Conservation (phyloP, 1,284 basidiomycete genomes). For the Clitocybe nebularis region DNA sequence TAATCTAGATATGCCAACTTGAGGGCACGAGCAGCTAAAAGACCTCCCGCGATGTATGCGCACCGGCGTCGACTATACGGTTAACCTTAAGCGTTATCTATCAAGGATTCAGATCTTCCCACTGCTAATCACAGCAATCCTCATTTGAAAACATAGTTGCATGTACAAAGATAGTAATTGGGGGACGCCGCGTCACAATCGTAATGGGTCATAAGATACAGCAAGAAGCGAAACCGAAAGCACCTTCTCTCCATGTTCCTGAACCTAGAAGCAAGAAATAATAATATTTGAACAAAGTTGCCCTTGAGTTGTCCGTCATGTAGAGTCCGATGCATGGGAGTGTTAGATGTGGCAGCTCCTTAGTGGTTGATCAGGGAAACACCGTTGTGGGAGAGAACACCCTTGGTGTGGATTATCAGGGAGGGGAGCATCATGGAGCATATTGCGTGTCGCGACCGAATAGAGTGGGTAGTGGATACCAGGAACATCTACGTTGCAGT, state of each 20-base stretch:
- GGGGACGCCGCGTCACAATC: neutral
- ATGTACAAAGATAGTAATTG: neutral
- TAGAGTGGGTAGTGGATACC: too few relatives aligned
- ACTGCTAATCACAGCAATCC: too few relatives aligned
- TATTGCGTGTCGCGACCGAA: neutral
- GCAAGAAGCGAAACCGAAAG: neutral
- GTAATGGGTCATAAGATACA: constrained; percentile 3
- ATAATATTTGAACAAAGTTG: neutral
- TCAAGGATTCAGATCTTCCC: too few relatives aligned
- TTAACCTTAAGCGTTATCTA: too few relatives aligned
- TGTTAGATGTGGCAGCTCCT: too few relatives aligned
- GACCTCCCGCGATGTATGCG: too few relatives aligned
- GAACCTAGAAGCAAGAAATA: constrained; percentile 7
- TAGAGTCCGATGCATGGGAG: constrained; percentile 4
- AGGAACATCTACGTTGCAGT: constrained; percentile 9
- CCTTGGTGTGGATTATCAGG: neutral
- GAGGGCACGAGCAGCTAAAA: too few relatives aligned
- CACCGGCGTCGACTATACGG: too few relatives aligned
- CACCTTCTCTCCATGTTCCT: too few relatives aligned
- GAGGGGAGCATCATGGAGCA: neutral
- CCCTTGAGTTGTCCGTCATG: neutral
- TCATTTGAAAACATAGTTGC: neutral
- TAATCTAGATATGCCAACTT: too few relatives aligned
- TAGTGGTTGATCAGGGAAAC: too few relatives aligned
- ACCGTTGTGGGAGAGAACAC: neutral